Evolutionary conservation across 345 rosid species (phyloP), one percentile per base, ranked within the genome.

Genomic region (Isatis tinctoria): DNA sequence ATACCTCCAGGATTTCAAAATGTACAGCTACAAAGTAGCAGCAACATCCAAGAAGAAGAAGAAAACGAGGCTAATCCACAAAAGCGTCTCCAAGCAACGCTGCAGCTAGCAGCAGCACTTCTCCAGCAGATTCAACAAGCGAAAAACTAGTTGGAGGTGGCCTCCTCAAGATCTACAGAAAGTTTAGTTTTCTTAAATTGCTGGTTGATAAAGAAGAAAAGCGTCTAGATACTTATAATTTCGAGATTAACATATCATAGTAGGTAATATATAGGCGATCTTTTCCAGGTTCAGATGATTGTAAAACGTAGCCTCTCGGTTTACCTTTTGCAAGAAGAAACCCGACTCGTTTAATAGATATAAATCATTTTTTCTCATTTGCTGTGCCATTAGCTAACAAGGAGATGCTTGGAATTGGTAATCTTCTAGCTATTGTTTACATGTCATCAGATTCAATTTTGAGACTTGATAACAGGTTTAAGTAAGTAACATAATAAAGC

Each of bases 101-200:
- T 94, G 54, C 92, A 91, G 75, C 87, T 94, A 10, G 97, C 98
- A 41, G 98, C 96, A 49, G 88, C 96, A 51, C 97, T 94, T 79
- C 97, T 94, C 79, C 95, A 94, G 67, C 98, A 91, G 79, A 88
- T 94, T 74, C 97, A 93, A 79, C 94, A 86, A 69, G 87, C 89
- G 40, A 91, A 90, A 66, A 82, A 88, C 88, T 41, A 81, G 83
- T 39, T 90, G 54, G 80, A 58, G 32, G 18, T 48, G 1, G 12
- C 32, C 49, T 51, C 43, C 16, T 37, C 10, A 14, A 53, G 32
- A 49, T 35, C 22, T 22, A 49, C 36, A 49, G 26, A 53, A 14
- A 63, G 76, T 48, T 28, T 60, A 48, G 45, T 52, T 10, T 60
- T 12, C 17, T 62, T 52, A n/a, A 32, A 36, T 73, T 53, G 28